phyloP scores from a whole-genome alignment of 2,329 filamentous ascomycete genomes.

The Blastomyces percursus region DNA sequence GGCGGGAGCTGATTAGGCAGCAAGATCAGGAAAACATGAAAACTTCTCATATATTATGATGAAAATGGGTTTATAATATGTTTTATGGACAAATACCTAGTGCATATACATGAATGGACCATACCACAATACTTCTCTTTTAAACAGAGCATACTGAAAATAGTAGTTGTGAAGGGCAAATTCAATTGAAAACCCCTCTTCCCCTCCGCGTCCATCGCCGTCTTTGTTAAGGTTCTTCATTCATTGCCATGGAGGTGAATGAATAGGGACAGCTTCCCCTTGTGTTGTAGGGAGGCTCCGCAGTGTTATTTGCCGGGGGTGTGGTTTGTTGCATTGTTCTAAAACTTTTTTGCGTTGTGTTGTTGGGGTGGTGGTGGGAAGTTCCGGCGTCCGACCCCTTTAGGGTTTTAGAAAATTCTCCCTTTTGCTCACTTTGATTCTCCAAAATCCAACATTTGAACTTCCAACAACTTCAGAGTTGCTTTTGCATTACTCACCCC shows the following conservation, averaged over 20 bases:
- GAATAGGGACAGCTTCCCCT: background rate
- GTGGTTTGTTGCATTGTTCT: background rate
- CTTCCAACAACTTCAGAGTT: background rate
- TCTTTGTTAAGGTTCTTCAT: background rate
- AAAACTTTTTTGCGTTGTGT: background rate
- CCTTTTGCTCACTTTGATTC: background rate
- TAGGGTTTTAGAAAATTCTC: background rate
- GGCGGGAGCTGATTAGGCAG: background rate
- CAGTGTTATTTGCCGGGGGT: background rate
- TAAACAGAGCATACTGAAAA: background rate
- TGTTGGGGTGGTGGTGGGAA: background rate
- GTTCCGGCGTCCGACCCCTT: background rate
- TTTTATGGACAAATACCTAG: no score
- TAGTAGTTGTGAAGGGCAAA: no score
- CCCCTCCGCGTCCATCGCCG: background rate
- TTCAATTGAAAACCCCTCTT: background rate
- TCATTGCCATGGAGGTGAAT: background rate
- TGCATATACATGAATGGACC: background rate
- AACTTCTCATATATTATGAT: background rate
- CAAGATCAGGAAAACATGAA: background rate
- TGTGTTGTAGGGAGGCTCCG: background rate
- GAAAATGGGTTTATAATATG: background rate
- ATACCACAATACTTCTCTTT: background rate
- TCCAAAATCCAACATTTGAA: background rate
- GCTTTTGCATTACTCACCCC: background rate